Conservation (phyloP, 1,139 yeast species). For the Taiozyma sp. region DNA sequence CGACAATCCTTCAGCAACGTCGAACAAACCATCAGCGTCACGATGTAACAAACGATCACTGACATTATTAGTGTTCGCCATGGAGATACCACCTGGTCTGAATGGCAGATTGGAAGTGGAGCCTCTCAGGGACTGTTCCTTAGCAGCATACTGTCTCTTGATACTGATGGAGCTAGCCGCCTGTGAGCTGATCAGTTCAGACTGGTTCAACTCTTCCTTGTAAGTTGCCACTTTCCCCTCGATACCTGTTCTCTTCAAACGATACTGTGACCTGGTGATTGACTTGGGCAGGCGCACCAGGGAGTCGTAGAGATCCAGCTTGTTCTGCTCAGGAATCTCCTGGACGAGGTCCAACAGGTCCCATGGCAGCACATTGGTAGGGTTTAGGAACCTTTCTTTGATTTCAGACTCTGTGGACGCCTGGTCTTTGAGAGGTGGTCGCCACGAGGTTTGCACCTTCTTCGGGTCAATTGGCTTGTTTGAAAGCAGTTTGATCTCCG, state of each 20-base stretch:
- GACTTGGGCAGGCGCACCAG: slow-evolving; percentile 49
- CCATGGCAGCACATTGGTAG: slow-evolving; percentile 52
- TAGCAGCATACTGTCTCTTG: slow-evolving; percentile 62
- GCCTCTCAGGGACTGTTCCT: slow-evolving; percentile 62
- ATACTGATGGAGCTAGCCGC: slow-evolving; percentile 71
- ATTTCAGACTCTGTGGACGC: slow-evolving; percentile 16
- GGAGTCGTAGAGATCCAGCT: slow-evolving; percentile 28
- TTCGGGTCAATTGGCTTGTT: background rate
- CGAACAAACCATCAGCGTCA: slow-evolving; percentile 72
- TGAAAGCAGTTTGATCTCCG: background rate
- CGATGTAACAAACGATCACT: slow-evolving; percentile 46
- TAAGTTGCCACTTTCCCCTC: slow-evolving; percentile 62
- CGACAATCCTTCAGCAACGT: slow-evolving; percentile 75
- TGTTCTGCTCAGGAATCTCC: slow-evolving; percentile 33
- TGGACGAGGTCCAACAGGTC: slow-evolving; percentile 53
- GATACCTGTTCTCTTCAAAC: slow-evolving; percentile 71
- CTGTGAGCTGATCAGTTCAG: slow-evolving; percentile 47
- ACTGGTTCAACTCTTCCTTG: slow-evolving; percentile 51
- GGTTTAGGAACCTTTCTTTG: slow-evolving; percentile 36
- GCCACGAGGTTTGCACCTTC: background rate
- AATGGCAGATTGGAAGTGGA: slow-evolving; percentile 79
- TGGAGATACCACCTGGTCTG: slow-evolving; percentile 81
- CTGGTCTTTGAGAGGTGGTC: background rate
- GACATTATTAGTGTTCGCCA: slow-evolving; percentile 27
- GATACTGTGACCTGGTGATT: slow-evolving; percentile 49